A percentile compares a stretch with the other conserved stretches of the same genome.
phyloP scores from a whole-genome alignment of 805 yeast genomes.

The Sugiyamaella chiloensis region DNA sequence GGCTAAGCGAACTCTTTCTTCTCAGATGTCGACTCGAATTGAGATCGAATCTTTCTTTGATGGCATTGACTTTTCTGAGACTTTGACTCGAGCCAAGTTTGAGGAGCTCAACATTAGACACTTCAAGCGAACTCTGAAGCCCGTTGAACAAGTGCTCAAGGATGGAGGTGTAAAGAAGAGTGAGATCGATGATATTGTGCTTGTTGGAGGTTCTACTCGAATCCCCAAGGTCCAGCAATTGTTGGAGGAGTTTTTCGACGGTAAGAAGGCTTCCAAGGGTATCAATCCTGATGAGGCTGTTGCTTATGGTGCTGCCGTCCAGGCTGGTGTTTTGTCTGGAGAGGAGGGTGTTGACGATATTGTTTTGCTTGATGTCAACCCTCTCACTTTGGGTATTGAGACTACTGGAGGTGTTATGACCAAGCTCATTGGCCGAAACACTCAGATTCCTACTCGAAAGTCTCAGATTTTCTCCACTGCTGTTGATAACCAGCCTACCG shows the following conservation, averaged over 20 bases:
- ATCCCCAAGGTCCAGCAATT: constrained; percentile 97
- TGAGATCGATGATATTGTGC: constrained; percentile 89
- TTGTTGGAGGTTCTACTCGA: constrained; percentile 99
- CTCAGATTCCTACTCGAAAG: constrained; percentile 93
- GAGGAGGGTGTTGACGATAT: constrained; percentile 90
- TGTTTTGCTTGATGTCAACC: constrained; percentile 88
- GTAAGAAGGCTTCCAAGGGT: constrained; percentile 95
- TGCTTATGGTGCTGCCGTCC: constrained; percentile 99
- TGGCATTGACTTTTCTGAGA: constrained; percentile 93
- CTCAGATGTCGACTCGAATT: constrained; percentile 92
- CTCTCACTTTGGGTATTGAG: constrained; percentile 92
- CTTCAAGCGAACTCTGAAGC: constrained; percentile 91
- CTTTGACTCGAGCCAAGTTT: constrained; percentile 95
- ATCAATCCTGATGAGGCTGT: constrained; percentile 99
- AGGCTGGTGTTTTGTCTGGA: constrained; percentile 96
- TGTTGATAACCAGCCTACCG: constrained; percentile 95
- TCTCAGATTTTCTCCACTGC: constrained; percentile 95
- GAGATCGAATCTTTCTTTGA: constrained; percentile 94
- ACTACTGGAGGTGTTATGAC: constrained; percentile 98
- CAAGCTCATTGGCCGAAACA: constrained; percentile 88
- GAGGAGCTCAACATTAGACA: constrained; percentile 93
- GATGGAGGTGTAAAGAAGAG: constrained; percentile 86
- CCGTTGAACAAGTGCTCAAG: constrained; percentile 92
- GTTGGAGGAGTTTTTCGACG: constrained; percentile 84
- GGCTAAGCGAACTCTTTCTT: constrained; percentile 94